These are phyloP conservation scores for Cryptomeria japonica DNA, from an alignment of 75 land plant species.

Conservation along the genomic window DNA sequence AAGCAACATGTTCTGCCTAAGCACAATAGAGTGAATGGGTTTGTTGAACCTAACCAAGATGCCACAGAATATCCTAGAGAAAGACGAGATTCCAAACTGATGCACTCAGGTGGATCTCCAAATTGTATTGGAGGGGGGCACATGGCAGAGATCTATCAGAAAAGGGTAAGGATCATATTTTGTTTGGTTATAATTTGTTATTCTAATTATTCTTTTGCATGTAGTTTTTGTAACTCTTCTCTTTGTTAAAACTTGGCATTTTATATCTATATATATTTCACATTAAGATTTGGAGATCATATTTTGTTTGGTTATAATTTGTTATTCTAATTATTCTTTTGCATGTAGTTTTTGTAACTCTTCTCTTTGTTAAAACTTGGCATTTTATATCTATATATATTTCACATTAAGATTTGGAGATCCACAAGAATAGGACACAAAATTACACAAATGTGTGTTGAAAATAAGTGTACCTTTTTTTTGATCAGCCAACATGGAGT, in stretches of 20 bases:
- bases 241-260: not conserved
- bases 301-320: not conserved
- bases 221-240: not conserved
- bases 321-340: not conserved
- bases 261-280: not conserved
- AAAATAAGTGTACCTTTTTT: not conserved
- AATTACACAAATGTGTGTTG: not conserved
- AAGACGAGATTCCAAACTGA: conserved; percentile 43
- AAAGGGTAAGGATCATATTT: conserved; percentile 57
- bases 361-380: not conserved
- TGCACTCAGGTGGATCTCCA: conserved; percentile 20
- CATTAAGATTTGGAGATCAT: too few relatives aligned
- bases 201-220: not conserved
- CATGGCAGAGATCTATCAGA: conserved; percentile 81
- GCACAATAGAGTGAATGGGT: conserved; percentile 37
- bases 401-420: not conserved
- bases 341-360: not conserved
- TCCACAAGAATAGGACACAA: not conserved
- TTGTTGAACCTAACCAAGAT: conserved; percentile 42
- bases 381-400: not conserved
- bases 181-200: not conserved
- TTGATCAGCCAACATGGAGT: too few relatives aligned
- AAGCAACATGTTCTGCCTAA: conserved; percentile 50
- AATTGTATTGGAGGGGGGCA: conserved; percentile 22
- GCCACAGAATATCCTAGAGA: conserved; percentile 39